Evolutionary conservation across 805 yeast genomes (phyloP), one percentile per base, ranked within the genome.

Genomic region (Starmerella roubikii): DNA sequence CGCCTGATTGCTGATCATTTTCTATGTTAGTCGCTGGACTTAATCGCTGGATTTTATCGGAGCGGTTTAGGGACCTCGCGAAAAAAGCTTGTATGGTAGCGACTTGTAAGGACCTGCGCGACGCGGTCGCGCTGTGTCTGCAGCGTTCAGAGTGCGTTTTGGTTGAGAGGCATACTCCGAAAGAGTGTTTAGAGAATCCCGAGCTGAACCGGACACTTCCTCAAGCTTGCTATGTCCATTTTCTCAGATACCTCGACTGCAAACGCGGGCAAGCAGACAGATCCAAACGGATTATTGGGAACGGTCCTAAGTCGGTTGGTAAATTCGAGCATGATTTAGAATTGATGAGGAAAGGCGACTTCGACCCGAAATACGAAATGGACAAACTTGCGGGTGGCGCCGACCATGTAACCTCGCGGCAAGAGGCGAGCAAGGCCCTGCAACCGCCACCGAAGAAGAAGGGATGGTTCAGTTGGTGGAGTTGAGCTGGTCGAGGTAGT

Each of bases 61-160:
- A n/a, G n/a, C n/a, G n/a, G n/a, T n/a, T 22, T 22, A 22, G 24
- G 24, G 7, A 22, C n/a, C n/a, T n/a, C n/a, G n/a, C n/a, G n/a
- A n/a, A n/a, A n/a, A n/a, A n/a, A n/a, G n/a, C n/a, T n/a, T n/a
- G n/a, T n/a, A 51, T 51, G 55, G 55, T 51, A 3, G 43, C 53
- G 13, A 85, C 94, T 67, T 88, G 98, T 59, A 78, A 81, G 54
- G 98, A 88, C 59, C 93, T 88, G 56, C 74, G 86, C 54, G 84
- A 74, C 51, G 94, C 93, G n/a, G 82, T 91, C 41, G 97, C 97
- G 9, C 76, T 88, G 17, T 88, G 98, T 57, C 68, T 88, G 35
- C 98, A 88, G 58, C 72, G 96, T 54, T 85, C 96, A 4, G 97
- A 97, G 13, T 88, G 98, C 59, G 98, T 88, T 36, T 68, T 88